Conservation (phyloP, 768 basidiomycete species). For the Obba rivulosa region DNA sequence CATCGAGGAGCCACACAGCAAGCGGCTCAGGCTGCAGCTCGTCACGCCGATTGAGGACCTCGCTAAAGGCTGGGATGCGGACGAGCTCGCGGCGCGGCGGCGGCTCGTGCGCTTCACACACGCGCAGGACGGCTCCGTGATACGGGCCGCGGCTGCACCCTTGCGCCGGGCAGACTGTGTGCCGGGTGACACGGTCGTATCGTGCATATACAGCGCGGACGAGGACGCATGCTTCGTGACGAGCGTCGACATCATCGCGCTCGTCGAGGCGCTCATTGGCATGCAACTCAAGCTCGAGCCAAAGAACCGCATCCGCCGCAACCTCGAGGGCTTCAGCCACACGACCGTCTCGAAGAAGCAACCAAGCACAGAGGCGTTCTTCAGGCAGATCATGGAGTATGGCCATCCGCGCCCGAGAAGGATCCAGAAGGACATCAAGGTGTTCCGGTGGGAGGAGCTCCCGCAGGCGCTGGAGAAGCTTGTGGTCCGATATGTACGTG, state of each 20-base stretch:
- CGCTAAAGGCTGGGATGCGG: conserved; percentile 52
- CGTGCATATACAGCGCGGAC: conserved; percentile 88
- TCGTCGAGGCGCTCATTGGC: conserved; percentile 78
- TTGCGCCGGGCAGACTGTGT: conserved; percentile 67
- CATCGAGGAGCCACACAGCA: no score
- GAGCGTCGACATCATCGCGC: conserved; percentile 92
- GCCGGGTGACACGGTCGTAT: conserved; percentile 77
- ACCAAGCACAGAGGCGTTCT: conserved; percentile 76
- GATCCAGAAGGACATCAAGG: conserved; percentile 95
- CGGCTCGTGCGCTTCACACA: conserved; percentile 86
- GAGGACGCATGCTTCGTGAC: conserved; percentile 80
- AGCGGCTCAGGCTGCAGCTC: conserved; percentile 44
- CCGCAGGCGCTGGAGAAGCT: conserved; percentile 73
- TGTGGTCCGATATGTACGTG: conserved; percentile 74
- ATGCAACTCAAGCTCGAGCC: conserved; percentile 86
- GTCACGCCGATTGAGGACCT: conserved; percentile 51
- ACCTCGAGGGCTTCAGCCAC: conserved; percentile 89
- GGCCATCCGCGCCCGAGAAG: conserved; percentile 91
- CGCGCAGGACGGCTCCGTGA: conserved; percentile 66
- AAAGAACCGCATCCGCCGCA: conserved; percentile 93
- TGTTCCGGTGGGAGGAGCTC: conserved; percentile 73
- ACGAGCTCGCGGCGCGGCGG: conserved; percentile 65
- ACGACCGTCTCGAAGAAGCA: conserved; percentile 88
- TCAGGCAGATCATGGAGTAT: conserved; percentile 95
- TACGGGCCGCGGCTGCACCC: conserved; percentile 78